phyloP scores from a whole-genome alignment of 2,329 filamentous ascomycete genomes.

The Fusarium sp. region DNA sequence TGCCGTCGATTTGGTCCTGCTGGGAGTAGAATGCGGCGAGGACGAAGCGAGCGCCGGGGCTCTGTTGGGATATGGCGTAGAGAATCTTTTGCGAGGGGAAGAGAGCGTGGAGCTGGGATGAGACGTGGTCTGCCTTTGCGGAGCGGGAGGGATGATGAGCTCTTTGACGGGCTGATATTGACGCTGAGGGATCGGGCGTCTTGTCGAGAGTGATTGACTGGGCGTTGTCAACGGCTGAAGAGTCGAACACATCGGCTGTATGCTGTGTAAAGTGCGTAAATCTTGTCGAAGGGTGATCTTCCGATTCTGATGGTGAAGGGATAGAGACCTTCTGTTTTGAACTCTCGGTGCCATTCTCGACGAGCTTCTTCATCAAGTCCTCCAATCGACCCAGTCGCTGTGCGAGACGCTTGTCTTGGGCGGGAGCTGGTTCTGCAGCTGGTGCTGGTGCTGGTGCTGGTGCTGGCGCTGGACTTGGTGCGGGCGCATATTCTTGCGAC shows the following conservation, averaged over 20 bases:
- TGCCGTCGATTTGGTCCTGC: conserved; percentile 47
- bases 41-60: conserved; percentile 40
- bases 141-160: conserved; percentile 2
- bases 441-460: no score
- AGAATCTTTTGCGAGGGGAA: conserved; percentile 38
- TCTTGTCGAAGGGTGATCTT: background rate
- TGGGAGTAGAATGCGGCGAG: conserved; percentile 43
- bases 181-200: background rate
- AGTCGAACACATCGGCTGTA: conserved; percentile 31
- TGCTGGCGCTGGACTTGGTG: conserved; percentile 46
- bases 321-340: conserved; percentile 11
- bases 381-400: conserved; percentile 58
- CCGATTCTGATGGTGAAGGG: conserved; percentile 32
- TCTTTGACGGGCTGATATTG: conserved; percentile 4
- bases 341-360: conserved; percentile 45
- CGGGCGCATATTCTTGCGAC: conserved; percentile 57
- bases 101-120: conserved; percentile 34
- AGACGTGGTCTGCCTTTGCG: conserved; percentile 27
- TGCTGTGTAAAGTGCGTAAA: conserved; percentile 40
- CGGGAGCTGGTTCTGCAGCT: conserved; percentile 43
- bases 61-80: conserved; percentile 38
- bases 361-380: conserved; percentile 56
- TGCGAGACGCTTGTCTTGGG: conserved; percentile 51
- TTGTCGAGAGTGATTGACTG: conserved; percentile 26
- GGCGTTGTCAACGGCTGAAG: conserved; percentile 36